Percentiles rank a stretch among this genome's conserved stretches.
Conservation (phyloP, 73 alveolate species). For the Effrenium voratum region DNA sequence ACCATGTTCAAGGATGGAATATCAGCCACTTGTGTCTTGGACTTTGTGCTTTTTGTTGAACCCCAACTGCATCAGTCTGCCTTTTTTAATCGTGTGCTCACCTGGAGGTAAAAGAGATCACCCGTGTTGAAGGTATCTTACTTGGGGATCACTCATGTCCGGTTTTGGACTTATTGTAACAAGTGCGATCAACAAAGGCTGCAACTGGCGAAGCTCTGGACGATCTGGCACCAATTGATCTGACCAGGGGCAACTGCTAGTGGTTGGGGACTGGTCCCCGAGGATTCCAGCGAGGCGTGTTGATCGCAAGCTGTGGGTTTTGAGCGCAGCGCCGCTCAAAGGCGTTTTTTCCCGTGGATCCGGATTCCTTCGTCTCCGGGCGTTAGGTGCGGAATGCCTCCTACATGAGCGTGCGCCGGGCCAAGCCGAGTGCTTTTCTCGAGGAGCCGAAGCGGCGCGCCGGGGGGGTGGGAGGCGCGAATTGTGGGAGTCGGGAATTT, state of each 20-base stretch:
- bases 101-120: background rate
- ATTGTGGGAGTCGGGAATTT: no score
- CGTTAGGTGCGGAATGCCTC: constrained; percentile 63
- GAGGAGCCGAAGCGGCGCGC: no score
- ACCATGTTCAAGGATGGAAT: background rate
- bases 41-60: background rate
- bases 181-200: no score
- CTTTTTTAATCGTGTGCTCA: background rate
- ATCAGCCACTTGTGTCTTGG: background rate
- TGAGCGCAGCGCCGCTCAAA: background rate
- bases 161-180: no score
- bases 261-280: no score
- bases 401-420: constrained; percentile 82
- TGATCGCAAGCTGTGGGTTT: no score
- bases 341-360: background rate
- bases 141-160: background rate
- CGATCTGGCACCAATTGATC: no score
- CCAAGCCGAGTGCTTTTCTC: constrained; percentile 6
- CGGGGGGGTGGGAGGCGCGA: no score
- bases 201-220: no score
- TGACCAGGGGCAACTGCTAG: no score
- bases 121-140: background rate
- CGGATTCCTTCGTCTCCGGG: background rate
- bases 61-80: background rate
- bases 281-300: no score